These are phyloP conservation scores for Musa schizocarpa DNA, from an alignment of 176 grass and related monocot genomes.

Conservation along the genomic window DNA sequence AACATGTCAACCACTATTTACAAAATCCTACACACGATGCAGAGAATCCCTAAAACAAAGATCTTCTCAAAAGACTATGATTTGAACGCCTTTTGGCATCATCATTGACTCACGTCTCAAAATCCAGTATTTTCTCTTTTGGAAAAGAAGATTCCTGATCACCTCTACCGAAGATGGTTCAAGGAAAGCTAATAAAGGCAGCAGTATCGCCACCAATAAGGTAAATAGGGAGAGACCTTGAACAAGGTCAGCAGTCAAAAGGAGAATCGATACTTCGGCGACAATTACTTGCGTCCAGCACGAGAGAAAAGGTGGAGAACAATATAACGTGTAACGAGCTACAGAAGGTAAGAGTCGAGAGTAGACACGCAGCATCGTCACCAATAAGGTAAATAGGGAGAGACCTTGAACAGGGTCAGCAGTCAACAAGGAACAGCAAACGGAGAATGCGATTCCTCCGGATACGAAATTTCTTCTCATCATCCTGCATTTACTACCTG, in stretches of 20 bases:
- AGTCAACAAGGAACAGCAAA: slow-evolving; percentile 45
- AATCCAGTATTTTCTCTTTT: too few relatives aligned
- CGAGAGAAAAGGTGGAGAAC: background rate
- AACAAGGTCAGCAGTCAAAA: slow-evolving; percentile 12
- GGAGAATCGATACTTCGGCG: background rate
- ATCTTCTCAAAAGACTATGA: too few relatives aligned
- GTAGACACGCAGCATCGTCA: slow-evolving; percentile 24
- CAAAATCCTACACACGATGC: too few relatives aligned
- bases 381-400: slow-evolving; percentile 14
- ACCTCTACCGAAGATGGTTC: too few relatives aligned
- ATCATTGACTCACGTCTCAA: too few relatives aligned
- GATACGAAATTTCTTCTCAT: slow-evolving; percentile 57
- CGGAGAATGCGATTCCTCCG: slow-evolving; percentile 54
- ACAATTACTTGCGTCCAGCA: too few relatives aligned
- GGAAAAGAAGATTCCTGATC: too few relatives aligned
- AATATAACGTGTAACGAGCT: background rate
- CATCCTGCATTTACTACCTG: slow-evolving; percentile 36
- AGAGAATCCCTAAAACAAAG: too few relatives aligned
- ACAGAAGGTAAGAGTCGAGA: slow-evolving; percentile 26
- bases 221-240: slow-evolving; percentile 1
- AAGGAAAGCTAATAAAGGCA: background rate
- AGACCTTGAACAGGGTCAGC: slow-evolving; percentile 16
- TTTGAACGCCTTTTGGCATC: too few relatives aligned
- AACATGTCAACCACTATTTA: too few relatives aligned
- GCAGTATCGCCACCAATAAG: slow-evolving; percentile 25